Evolutionary conservation across 306 rosid species (phyloP).

Genomic region (Sophora flavescens): DNA sequence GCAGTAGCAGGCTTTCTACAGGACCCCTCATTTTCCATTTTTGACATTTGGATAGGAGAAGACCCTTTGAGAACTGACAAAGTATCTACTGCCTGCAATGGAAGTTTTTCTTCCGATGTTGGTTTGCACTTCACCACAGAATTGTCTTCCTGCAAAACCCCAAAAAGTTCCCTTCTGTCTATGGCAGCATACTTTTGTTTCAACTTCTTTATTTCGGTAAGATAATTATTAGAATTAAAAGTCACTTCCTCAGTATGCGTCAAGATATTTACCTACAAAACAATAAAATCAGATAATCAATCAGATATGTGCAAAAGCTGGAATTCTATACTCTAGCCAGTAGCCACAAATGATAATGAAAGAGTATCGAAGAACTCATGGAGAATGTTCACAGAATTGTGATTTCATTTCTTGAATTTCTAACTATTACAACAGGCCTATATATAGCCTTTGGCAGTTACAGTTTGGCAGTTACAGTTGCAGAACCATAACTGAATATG

Average conservation of each 20-base stretch:
- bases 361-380: too few species aligned
- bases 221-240: conserved; percentile 27
- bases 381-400: too few species aligned
- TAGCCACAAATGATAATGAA: not conserved
- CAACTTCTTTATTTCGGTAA: conserved; percentile 47
- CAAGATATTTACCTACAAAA: conserved; percentile 66
- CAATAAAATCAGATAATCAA: conserved; percentile 6
- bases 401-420: too few species aligned
- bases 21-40: conserved; percentile 24
- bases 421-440: too few species aligned
- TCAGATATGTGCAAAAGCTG: conserved; percentile 1
- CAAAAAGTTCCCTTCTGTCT: conserved; percentile 56
- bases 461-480: too few species aligned
- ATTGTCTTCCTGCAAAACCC: conserved; percentile 32
- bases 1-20: not conserved
- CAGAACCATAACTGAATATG: too few species aligned
- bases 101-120: not conserved
- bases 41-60: not conserved
- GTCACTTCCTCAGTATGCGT: conserved; percentile 61
- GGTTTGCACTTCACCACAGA: not conserved
- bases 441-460: too few species aligned
- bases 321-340: not conserved
- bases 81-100: too few species aligned
- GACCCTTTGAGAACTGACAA: too few species aligned
- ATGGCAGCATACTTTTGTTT: conserved; percentile 46